phyloP scores from a whole-genome alignment of 2,329 filamentous ascomycete genomes.

The Cercospora sesami region DNA sequence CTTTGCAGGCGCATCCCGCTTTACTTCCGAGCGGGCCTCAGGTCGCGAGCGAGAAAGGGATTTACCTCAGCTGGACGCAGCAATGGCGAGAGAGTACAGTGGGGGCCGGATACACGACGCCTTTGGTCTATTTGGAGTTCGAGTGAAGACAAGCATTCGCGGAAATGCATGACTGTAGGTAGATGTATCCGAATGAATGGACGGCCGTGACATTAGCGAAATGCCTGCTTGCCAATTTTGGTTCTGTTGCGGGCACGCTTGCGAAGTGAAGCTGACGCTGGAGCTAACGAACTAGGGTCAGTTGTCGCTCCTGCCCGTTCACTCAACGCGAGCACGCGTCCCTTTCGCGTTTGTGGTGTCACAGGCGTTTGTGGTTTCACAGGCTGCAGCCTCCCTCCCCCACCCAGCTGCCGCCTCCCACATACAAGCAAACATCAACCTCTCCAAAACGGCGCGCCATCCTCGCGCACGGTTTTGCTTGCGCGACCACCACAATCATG shows the following conservation, averaged over 20 bases:
- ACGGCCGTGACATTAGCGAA: background rate
- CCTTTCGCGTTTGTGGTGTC: background rate
- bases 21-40: conserved; percentile 17
- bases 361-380: too few species aligned
- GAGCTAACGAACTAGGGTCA: background rate
- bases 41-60: conserved; percentile 23
- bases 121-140: conserved; percentile 28
- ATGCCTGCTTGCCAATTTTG: background rate
- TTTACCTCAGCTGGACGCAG: conserved; percentile 29
- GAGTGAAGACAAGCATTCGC: conserved; percentile 9
- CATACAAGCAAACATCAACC: background rate
- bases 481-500: background rate
- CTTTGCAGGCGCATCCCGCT: conserved; percentile 30
- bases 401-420: background rate
- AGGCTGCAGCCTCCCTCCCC: background rate
- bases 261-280: background rate
- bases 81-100: conserved; percentile 21
- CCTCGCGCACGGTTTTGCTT: background rate
- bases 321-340: background rate
- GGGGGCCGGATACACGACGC: conserved; percentile 22
- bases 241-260: background rate
- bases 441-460: background rate
- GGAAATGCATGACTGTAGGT: background rate
- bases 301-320: background rate
- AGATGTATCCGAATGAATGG: background rate